These are phyloP conservation scores for Penicillium sp. DNA, from an alignment of 2,329 filamentous ascomycete genomes.

Conservation along the genomic window DNA sequence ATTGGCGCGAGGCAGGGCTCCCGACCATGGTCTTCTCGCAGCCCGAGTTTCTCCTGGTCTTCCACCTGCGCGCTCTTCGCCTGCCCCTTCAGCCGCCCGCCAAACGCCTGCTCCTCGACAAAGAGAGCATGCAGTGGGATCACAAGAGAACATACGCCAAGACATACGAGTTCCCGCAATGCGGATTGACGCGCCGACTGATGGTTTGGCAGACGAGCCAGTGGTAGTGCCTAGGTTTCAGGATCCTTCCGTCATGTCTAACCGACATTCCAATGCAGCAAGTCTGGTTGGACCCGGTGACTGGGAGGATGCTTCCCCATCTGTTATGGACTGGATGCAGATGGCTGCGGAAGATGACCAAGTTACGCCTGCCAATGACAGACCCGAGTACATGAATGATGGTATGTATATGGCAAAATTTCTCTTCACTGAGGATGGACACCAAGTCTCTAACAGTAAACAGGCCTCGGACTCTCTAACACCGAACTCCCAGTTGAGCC, in stretches of 20 bases:
- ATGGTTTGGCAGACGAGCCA: constrained; percentile 37
- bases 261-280: constrained; percentile 35
- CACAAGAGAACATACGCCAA: neutral
- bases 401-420: constrained; percentile 23
- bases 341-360: constrained; percentile 42
- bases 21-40: constrained; percentile 22
- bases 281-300: constrained; percentile 48
- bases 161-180: neutral
- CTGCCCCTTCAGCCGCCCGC: neutral
- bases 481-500: neutral
- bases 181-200: neutral
- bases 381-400: constrained; percentile 15
- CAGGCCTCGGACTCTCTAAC: constrained; percentile 44
- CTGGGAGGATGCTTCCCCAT: constrained; percentile 51
- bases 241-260: constrained; percentile 24
- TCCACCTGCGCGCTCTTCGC: neutral
- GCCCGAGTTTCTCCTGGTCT: constrained; percentile 18
- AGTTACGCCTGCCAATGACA: constrained; percentile 37
- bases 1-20: constrained; percentile 36
- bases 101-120: neutral
- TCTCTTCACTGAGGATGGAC: neutral
- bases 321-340: constrained; percentile 51
- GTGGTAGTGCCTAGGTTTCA: constrained; percentile 36
- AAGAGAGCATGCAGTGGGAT: neutral
- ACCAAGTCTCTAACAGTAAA: neutral